Evolutionary conservation across 345 rosid genomes (phyloP).

Genomic region (Gynandropsis gynandra): DNA sequence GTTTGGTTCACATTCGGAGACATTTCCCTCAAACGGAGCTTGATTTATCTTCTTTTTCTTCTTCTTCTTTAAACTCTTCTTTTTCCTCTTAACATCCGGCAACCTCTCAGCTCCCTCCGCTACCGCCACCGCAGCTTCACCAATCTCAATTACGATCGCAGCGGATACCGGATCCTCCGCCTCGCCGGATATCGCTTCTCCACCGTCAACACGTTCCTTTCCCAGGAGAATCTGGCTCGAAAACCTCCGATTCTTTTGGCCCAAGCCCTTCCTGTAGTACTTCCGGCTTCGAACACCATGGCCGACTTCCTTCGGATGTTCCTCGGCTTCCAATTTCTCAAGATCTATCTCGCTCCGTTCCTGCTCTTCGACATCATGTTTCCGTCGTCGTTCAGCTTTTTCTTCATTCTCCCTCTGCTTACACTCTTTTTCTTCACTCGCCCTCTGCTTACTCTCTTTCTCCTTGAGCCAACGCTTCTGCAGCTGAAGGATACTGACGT

Average conservation of each 20-base stretch:
- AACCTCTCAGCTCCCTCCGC: neutral
- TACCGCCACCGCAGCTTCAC: slow-evolving; percentile 5
- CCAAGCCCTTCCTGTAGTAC: neutral
- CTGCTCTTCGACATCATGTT: slow-evolving; percentile 11
- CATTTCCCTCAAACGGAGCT: neutral
- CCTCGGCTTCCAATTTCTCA: neutral
- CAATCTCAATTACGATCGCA: slow-evolving; percentile 7
- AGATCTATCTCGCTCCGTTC: slow-evolving; percentile 7
- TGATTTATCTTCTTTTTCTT: slow-evolving; percentile 6
- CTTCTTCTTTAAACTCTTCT: slow-evolving; percentile 14
- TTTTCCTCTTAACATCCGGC: neutral
- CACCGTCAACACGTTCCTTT: neutral
- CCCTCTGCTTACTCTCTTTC: slow-evolving; percentile 19
- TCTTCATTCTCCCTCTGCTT: slow-evolving; percentile 21
- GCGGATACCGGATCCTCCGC: neutral
- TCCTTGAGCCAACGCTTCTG: slow-evolving; percentile 23
- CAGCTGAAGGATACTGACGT: slow-evolving; percentile 24
- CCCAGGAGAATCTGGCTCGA: neutral
- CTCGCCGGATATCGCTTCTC: slow-evolving; percentile 5
- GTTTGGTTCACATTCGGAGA: slow-evolving; percentile 9
- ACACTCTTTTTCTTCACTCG: slow-evolving; percentile 11
- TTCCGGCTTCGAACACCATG: neutral
- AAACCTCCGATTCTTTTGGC: neutral
- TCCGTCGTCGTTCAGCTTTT: slow-evolving; percentile 15
- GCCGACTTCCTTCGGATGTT: neutral